A percentile compares a stretch with the other conserved stretches of the same genome.
These are phyloP conservation scores for Aspergillus pseudoglaucus DNA, from an alignment of 2,329 filamentous ascomycete genomes.

Conservation along the genomic window DNA sequence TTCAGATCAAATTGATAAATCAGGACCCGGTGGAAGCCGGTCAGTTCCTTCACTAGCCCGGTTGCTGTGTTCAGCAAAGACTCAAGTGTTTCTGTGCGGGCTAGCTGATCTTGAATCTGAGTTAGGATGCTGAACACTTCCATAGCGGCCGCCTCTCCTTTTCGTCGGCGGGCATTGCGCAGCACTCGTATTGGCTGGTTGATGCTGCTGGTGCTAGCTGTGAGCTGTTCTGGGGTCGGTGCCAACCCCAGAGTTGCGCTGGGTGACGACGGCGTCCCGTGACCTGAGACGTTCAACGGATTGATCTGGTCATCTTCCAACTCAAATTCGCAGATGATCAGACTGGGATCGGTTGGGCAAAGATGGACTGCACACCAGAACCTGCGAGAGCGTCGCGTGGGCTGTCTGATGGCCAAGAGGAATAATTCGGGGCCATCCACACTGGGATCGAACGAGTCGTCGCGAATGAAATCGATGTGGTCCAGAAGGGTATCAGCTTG, in stretches of 20 bases:
- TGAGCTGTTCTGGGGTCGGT: conserved; percentile 66
- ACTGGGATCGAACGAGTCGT: conserved; percentile 69
- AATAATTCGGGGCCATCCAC: conserved; percentile 81
- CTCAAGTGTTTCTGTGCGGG: conserved; percentile 58
- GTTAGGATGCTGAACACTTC: conserved; percentile 90
- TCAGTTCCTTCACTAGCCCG: conserved; percentile 81
- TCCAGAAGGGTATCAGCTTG: conserved; percentile 78
- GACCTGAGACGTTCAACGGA: conserved; percentile 17
- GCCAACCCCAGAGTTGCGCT: conserved; percentile 61
- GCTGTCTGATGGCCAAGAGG: conserved; percentile 62
- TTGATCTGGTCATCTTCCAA: conserved; percentile 69
- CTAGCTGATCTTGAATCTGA: conserved; percentile 79
- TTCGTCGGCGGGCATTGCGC: conserved; percentile 65
- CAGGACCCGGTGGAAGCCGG: conserved; percentile 88
- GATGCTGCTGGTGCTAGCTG: conserved; percentile 66
- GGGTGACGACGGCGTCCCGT: conserved; percentile 12
- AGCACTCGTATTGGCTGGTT: conserved; percentile 74
- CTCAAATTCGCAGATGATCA: conserved; percentile 85
- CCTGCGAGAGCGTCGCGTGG: conserved; percentile 54
- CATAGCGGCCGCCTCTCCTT: conserved; percentile 79
- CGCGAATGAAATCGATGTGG: conserved; percentile 79
- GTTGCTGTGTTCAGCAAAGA: conserved; percentile 73
- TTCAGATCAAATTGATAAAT: conserved; percentile 80
- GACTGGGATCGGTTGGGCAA: conserved; percentile 58
- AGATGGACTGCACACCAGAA: conserved; percentile 85